phyloP scores from a whole-genome alignment of 768 basidiomycete species.

The Sporobolomyces phaffii region DNA sequence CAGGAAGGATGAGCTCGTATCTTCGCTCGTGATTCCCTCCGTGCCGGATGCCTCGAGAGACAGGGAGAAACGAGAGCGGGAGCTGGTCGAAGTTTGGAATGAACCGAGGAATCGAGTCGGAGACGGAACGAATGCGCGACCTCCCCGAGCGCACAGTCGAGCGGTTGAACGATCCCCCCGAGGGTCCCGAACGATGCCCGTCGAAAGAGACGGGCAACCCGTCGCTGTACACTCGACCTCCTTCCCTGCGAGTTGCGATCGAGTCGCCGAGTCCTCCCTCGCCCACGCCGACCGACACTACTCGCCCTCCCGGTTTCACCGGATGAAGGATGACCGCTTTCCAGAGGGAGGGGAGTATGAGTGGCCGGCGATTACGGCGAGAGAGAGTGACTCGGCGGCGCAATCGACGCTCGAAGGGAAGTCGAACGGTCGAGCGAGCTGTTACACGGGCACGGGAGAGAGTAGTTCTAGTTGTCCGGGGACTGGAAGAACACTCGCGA shows the following conservation, averaged over 20 bases:
- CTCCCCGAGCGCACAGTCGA: background rate
- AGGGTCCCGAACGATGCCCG: no score
- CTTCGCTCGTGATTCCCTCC: slow-evolving; percentile 16
- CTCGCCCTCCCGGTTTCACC: slow-evolving; percentile 18
- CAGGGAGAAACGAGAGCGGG: background rate
- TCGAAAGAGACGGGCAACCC: no score
- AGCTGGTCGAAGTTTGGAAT: slow-evolving; percentile 20
- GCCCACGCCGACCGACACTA: no score
- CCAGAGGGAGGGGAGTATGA: background rate
- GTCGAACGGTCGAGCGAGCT: background rate
- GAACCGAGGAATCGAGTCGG: background rate
- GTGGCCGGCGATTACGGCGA: background rate
- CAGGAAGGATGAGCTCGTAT: slow-evolving; percentile 4
- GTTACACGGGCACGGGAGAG: background rate
- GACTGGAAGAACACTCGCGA: background rate
- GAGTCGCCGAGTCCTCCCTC: no score
- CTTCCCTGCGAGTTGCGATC: no score
- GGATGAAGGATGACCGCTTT: slow-evolving; percentile 24
- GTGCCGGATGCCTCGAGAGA: background rate
- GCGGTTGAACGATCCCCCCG: no score
- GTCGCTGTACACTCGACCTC: no score
- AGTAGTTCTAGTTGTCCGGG: slow-evolving; percentile 18
- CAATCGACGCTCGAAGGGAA: background rate
- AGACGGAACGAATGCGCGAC: background rate
- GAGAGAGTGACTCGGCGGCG: background rate